A percentile compares a stretch with the other conserved stretches of the same genome.
Conservation (phyloP, 257 asterid genomes). For the Solanum clarkiae region DNA sequence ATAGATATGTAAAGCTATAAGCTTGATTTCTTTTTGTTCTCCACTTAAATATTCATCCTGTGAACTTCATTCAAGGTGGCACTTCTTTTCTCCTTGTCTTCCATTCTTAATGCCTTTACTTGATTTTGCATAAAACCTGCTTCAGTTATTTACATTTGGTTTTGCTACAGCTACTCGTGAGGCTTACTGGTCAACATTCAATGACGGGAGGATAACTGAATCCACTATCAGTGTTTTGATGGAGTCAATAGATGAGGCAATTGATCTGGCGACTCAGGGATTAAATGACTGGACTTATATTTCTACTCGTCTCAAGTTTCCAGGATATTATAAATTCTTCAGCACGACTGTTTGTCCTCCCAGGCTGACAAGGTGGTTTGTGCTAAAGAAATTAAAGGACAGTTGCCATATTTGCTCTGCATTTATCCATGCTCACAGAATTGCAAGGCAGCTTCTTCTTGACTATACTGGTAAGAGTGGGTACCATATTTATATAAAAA, state of each 20-base stretch:
- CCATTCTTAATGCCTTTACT: not conserved
- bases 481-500: not conserved
- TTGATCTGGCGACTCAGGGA: not conserved
- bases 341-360: not conserved
- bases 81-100: not conserved
- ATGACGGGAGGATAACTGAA: not conserved
- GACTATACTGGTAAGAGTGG: not conserved
- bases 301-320: not conserved
- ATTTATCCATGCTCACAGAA: not conserved
- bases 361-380: not conserved
- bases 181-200: conserved; percentile 1
- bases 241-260: not conserved
- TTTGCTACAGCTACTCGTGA: not conserved
- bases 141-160: not conserved
- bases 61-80: not conserved
- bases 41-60: not conserved
- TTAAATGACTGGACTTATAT: not conserved
- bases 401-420: not conserved
- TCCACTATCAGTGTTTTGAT: not conserved
- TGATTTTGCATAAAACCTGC: not conserved
- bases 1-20: not conserved
- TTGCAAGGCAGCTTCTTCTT: not conserved
- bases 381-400: not conserved
- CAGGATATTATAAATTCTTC: not conserved
- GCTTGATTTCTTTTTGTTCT: not conserved